phyloP scores from a whole-genome alignment of 2,329 filamentous ascomycete species.

The Myriosclerotinia scirpicola region DNA sequence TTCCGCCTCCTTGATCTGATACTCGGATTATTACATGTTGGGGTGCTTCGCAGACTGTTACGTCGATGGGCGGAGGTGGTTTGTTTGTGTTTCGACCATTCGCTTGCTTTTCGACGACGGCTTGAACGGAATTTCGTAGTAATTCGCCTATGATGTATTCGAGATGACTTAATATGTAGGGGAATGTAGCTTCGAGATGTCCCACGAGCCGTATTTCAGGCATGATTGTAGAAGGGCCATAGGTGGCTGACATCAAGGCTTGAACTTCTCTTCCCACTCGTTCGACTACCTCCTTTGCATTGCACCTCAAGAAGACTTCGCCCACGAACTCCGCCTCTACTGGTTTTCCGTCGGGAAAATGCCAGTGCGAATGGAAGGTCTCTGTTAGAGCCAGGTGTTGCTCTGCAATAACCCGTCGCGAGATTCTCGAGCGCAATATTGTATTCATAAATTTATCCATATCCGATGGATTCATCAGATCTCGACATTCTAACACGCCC shows the following conservation, averaged over 20 bases:
- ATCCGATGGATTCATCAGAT: conserved; percentile 74
- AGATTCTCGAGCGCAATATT: conserved; percentile 87
- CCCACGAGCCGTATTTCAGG: conserved; percentile 82
- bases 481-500: conserved; percentile 87
- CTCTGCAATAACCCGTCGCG: conserved; percentile 92
- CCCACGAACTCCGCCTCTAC: conserved; percentile 81
- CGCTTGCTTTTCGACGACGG: conserved; percentile 74
- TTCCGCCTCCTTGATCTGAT: conserved; percentile 91
- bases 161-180: conserved; percentile 92
- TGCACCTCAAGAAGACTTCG: conserved; percentile 91
- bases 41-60: conserved; percentile 88
- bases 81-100: conserved; percentile 35
- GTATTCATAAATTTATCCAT: conserved; percentile 96
- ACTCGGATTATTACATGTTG: conserved; percentile 97
- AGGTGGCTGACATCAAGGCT: conserved; percentile 71
- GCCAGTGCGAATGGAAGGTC: conserved; percentile 87
- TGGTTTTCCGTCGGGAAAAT: conserved; percentile 69
- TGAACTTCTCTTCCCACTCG: conserved; percentile 76
- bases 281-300: conserved; percentile 84
- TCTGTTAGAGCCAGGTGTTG: conserved; percentile 94
- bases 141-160: conserved; percentile 98
- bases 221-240: conserved; percentile 68
- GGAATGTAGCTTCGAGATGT: conserved; percentile 86
- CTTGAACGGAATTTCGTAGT: conserved; percentile 90
- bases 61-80: conserved; percentile 78